A percentile compares a stretch with the other conserved stretches of the same genome.
Evolutionary conservation across 495 filamentous ascomycete species (phyloP).

Genomic region (Hyphodiscus hymeniophilus): DNA sequence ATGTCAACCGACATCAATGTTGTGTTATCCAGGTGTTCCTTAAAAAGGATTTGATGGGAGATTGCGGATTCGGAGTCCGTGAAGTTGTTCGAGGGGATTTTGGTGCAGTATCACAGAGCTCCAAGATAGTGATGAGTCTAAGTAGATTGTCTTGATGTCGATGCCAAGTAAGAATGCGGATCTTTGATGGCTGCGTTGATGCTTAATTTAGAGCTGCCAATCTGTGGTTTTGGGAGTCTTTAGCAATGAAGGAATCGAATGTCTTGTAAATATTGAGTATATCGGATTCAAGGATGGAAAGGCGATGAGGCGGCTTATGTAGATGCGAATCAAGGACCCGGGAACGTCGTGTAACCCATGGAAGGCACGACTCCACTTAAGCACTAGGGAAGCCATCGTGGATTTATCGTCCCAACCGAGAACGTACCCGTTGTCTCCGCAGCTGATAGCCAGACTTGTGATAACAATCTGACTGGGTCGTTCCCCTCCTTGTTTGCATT

Average conservation of each 20-base stretch:
- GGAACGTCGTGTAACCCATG: constrained; percentile 5
- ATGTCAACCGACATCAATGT: constrained; percentile 74
- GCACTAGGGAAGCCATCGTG: constrained; percentile 14
- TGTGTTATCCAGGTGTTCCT: constrained; percentile 6
- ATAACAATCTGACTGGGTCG: not conserved
- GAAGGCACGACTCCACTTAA: constrained; percentile 12
- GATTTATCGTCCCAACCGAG: constrained; percentile 16
- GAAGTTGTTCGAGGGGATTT: not conserved
- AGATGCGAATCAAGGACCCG: constrained; percentile 4
- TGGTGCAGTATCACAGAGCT: not conserved
- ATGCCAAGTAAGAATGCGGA: no score
- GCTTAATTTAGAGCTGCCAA: no score
- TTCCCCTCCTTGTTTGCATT: not conserved
- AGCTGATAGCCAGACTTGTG: constrained; percentile 9
- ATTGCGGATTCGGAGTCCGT: constrained; percentile 13
- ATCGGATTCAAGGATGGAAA: not conserved
- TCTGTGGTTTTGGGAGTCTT: not conserved
- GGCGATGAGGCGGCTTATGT: constrained; percentile 17
- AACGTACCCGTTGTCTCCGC: constrained; percentile 8
- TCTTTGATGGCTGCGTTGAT: not conserved
- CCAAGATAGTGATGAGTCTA: no score
- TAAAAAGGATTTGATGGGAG: not conserved
- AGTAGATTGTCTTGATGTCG: no score
- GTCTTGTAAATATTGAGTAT: not conserved
- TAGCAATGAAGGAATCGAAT: not conserved